phyloP scores from a whole-genome alignment of 805 yeast species.

The Candida sithepensis region DNA sequence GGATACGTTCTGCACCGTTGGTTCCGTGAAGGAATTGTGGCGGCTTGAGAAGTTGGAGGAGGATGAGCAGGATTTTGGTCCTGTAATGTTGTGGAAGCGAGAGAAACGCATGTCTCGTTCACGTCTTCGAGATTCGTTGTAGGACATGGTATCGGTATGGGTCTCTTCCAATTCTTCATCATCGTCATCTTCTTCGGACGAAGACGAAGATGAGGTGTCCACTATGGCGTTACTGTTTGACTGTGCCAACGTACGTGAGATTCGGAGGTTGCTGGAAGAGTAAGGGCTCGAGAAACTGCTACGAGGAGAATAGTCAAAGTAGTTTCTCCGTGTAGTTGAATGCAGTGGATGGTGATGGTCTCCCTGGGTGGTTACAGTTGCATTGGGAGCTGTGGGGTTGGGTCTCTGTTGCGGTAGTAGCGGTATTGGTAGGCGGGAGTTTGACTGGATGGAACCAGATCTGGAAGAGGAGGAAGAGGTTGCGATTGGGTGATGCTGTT shows the following conservation, averaged over 20 bases:
- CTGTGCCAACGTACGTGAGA: conserved; percentile 14
- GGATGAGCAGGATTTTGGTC: conserved; percentile 8
- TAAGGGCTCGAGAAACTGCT: conserved; percentile 15
- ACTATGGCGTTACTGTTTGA: conserved; percentile 5
- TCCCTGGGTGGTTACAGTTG: too few relatives aligned
- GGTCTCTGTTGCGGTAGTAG: too few relatives aligned
- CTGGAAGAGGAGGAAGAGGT: too few relatives aligned
- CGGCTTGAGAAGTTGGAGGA: conserved; percentile 16
- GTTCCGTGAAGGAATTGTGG: conserved; percentile 14
- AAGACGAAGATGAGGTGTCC: conserved; percentile 9
- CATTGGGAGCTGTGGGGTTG: too few relatives aligned
- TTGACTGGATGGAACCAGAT: too few relatives aligned
- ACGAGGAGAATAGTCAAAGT: conserved; percentile 20
- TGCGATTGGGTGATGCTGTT: too few relatives aligned
- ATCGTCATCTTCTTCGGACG: conserved; percentile 8
- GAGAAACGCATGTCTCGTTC: neutral
- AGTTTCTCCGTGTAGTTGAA: conserved; percentile 5
- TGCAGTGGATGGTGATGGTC: neutral
- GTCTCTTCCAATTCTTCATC: conserved; percentile 5
- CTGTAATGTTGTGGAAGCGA: conserved; percentile 1
- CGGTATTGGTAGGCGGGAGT: too few relatives aligned
- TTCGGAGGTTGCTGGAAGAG: conserved; percentile 18
- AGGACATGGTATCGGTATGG: neutral
- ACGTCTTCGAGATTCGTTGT: neutral
- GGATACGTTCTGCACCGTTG: conserved; percentile 1